These are phyloP conservation scores for Eutypa lata DNA, from an alignment of 2,329 filamentous ascomycete species.

Conservation along the genomic window DNA sequence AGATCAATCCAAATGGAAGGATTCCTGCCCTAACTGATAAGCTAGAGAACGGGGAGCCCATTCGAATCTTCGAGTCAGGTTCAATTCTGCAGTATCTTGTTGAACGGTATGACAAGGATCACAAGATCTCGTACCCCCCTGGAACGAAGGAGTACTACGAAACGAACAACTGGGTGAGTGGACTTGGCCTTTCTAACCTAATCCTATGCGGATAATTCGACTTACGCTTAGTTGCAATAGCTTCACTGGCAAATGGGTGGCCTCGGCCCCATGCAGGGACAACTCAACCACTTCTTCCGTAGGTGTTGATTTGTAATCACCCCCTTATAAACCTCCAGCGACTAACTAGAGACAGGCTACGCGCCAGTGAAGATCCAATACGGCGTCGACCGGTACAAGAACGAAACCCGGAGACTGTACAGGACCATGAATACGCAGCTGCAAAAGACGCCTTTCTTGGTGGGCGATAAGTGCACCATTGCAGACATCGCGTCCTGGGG, in stretches of 20 bases:
- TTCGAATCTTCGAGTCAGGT: constrained; percentile 77
- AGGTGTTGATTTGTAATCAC: background rate
- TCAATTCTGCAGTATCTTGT: constrained; percentile 80
- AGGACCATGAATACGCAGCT: constrained; percentile 72
- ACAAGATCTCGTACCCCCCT: constrained; percentile 75
- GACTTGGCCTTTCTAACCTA: background rate
- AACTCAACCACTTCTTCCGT: constrained; percentile 13
- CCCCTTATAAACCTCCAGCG: background rate
- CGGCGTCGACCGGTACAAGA: constrained; percentile 74
- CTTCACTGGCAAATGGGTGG: constrained; percentile 15
- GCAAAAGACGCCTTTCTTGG: constrained; percentile 47
- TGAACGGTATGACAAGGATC: constrained; percentile 72
- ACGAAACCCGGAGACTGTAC: constrained; percentile 80
- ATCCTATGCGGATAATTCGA: background rate
- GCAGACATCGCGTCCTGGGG: constrained; percentile 79
- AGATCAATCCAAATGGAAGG: constrained; percentile 87
- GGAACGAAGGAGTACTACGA: constrained; percentile 73
- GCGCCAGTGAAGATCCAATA: constrained; percentile 70
- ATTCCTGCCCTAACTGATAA: constrained; percentile 83
- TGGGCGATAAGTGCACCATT: constrained; percentile 66
- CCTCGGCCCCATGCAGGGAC: constrained; percentile 9
- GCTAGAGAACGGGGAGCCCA: constrained; percentile 65
- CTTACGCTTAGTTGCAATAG: background rate
- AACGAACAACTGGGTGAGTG: constrained; percentile 66
- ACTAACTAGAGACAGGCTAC: background rate